Conservation (phyloP, 345 rosid species). For the Brassica nigra region DNA sequence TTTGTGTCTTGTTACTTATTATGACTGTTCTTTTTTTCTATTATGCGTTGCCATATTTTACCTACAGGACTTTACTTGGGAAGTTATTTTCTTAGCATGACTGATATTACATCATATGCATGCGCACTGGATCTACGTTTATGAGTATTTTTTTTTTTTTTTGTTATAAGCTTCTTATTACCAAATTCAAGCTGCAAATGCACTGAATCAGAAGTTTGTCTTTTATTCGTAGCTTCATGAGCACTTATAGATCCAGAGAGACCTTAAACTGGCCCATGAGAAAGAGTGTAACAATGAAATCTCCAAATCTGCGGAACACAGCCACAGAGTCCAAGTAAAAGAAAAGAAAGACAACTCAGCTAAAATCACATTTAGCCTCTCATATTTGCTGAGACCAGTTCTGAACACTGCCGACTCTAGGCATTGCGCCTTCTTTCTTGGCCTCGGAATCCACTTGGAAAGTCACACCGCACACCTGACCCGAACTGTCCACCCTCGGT, state of each 20-base stretch:
- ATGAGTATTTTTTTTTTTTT: too few relatives aligned
- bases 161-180: not conserved
- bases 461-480: constrained; percentile 72
- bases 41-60: not conserved
- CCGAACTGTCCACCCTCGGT: constrained; percentile 93
- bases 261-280: constrained; percentile 6
- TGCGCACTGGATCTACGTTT: too few relatives aligned
- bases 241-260: constrained; percentile 1
- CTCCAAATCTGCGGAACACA: constrained; percentile 21
- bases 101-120: not conserved
- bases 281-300: constrained; percentile 9
- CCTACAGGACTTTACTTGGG: not conserved
- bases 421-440: constrained; percentile 75
- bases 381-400: constrained; percentile 79
- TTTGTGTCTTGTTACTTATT: not conserved
- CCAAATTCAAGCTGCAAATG: not conserved
- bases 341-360: not conserved
- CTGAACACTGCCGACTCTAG: constrained; percentile 88
- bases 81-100: not conserved
- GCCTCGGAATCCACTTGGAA: constrained; percentile 77
- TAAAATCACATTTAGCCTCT: constrained; percentile 14
- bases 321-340: constrained; percentile 14
- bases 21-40: not conserved
- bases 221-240: constrained; percentile 23
- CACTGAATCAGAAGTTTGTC: constrained; percentile 1